These are phyloP conservation scores for Capsicum baccatum DNA, from an alignment of 257 asterid species.

Conservation along the genomic window DNA sequence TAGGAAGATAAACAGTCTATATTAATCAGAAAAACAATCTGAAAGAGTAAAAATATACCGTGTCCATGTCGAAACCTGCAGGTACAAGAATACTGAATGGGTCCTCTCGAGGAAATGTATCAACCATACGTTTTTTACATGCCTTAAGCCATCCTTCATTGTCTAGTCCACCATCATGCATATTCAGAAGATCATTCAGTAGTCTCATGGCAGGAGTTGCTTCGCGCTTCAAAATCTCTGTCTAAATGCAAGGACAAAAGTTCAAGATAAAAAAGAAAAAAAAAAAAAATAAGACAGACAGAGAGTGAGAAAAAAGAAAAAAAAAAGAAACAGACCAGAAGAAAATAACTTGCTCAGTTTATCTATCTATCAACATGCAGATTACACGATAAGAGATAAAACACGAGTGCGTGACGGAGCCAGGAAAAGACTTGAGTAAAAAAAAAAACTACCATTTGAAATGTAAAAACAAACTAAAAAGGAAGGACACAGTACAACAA, in stretches of 20 bases:
- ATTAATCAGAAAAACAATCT: background rate
- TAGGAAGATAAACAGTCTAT: background rate
- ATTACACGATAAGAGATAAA: background rate
- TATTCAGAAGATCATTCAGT: conserved; percentile 78
- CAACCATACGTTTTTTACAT: conserved; percentile 78
- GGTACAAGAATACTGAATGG: conserved; percentile 95
- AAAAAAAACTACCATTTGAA: background rate
- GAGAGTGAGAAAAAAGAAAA: too few relatives aligned
- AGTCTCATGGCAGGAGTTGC: conserved; percentile 94
- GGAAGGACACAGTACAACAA: background rate
- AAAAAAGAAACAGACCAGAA: too few relatives aligned
- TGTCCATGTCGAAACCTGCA: conserved; percentile 85
- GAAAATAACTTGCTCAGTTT: background rate
- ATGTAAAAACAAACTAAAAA: background rate
- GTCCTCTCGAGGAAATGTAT: conserved; percentile 92
- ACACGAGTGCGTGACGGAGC: background rate
- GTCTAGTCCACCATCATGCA: conserved; percentile 83
- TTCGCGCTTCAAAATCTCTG: conserved; percentile 85
- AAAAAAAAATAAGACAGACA: background rate
- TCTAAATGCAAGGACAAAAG: conserved; percentile 44
- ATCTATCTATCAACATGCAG: background rate
- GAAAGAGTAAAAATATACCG: conserved; percentile 45
- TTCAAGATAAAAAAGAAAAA: background rate
- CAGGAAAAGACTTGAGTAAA: background rate
- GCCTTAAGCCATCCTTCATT: conserved; percentile 87